These are phyloP conservation scores for Vanrija pseudolonga DNA, from an alignment of 1,284 basidiomycete species.

Conservation along the genomic window DNA sequence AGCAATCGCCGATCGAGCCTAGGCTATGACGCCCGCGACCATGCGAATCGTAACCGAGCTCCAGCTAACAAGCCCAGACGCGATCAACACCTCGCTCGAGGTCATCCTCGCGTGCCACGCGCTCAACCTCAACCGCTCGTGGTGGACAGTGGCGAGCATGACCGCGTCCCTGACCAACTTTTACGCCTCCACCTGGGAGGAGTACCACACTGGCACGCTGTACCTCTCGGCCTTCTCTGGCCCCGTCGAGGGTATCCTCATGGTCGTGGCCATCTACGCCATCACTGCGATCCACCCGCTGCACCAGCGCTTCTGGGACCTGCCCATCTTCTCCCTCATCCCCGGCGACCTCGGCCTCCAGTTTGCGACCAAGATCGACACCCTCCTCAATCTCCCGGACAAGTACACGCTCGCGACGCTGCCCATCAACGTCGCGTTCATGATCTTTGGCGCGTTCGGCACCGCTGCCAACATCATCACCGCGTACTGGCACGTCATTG, in stretches of 20 bases:
- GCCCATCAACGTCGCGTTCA: slow-evolving; percentile 80
- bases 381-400: slow-evolving; percentile 23
- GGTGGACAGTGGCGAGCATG: slow-evolving; percentile 91
- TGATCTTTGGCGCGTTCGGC: slow-evolving; percentile 73
- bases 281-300: slow-evolving; percentile 58
- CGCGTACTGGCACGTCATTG: slow-evolving; percentile 74
- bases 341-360: slow-evolving; percentile 22
- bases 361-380: slow-evolving; percentile 26
- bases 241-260: slow-evolving; percentile 91
- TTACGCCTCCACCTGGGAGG: slow-evolving; percentile 86
- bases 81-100: slow-evolving; percentile 93
- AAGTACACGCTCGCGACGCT: slow-evolving; percentile 53
- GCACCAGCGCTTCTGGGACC: slow-evolving; percentile 75
- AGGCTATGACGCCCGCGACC: background rate
- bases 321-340: slow-evolving; percentile 33
- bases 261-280: slow-evolving; percentile 74
- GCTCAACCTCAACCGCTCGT: slow-evolving; percentile 84
- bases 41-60: background rate
- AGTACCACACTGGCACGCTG: slow-evolving; percentile 88
- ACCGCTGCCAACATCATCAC: slow-evolving; percentile 76
- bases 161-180: slow-evolving; percentile 87
- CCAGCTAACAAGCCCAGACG: slow-evolving; percentile 56
- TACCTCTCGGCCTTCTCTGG: slow-evolving; percentile 93
- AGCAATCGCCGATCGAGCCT: background rate
- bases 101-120: slow-evolving; percentile 77